phyloP scores from a whole-genome alignment of 2,329 filamentous ascomycete genomes.

The Diaporthe longicolla region DNA sequence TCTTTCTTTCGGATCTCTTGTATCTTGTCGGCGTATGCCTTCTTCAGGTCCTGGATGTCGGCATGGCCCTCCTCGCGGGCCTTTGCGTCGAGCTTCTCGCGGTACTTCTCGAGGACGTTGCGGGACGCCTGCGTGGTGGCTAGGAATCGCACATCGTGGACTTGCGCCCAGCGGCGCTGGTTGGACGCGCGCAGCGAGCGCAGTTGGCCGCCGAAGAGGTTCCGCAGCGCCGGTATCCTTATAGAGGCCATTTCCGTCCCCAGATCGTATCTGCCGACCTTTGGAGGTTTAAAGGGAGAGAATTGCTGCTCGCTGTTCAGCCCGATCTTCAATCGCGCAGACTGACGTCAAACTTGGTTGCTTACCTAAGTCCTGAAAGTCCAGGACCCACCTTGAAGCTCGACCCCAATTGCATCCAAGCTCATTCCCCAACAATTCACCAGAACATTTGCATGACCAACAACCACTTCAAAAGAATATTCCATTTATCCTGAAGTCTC shows the following conservation, averaged over 20 bases:
- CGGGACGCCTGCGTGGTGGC: slow-evolving; percentile 80
- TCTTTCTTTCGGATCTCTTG: slow-evolving; percentile 77
- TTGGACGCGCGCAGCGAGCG: slow-evolving; percentile 53
- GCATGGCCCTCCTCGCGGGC: slow-evolving; percentile 79
- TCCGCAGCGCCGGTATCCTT: slow-evolving; percentile 63
- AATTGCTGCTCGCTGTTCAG: slow-evolving; percentile 1
- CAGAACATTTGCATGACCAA: not conserved
- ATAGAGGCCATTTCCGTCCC: slow-evolving; percentile 62
- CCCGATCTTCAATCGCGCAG: not conserved
- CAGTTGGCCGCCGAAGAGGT: slow-evolving; percentile 55
- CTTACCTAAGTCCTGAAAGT: not conserved
- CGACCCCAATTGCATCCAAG: not conserved
- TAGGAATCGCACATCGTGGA: slow-evolving; percentile 92
- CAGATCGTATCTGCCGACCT: not conserved
- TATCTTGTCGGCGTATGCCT: slow-evolving; percentile 90
- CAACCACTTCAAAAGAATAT: not conserved
- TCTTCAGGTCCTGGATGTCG: slow-evolving; percentile 82
- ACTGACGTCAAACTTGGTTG: slow-evolving; percentile 20
- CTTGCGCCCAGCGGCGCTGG: slow-evolving; percentile 90
- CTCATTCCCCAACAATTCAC: not conserved
- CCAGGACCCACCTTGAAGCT: not conserved
- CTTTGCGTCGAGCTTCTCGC: slow-evolving; percentile 82
- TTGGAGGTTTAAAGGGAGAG: not conserved
- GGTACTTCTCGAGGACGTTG: slow-evolving; percentile 86
- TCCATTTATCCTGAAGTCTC: not conserved